These are phyloP conservation scores for Fusarium sp. DNA, from an alignment of 2,329 filamentous ascomycete species.

Conservation along the genomic window DNA sequence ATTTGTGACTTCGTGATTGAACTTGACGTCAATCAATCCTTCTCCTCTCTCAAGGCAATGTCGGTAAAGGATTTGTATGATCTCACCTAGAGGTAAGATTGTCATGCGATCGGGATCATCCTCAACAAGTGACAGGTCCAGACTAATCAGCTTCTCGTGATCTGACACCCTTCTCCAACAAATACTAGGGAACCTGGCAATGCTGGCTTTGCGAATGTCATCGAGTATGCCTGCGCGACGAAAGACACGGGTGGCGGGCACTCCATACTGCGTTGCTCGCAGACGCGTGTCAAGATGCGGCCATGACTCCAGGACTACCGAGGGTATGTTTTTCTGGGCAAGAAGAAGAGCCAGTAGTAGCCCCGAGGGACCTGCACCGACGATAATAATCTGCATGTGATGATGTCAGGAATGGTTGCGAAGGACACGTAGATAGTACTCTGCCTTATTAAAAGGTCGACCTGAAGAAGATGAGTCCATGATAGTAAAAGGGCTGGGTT, in stretches of 20 bases:
- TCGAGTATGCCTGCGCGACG: background rate
- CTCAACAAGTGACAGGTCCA: background rate
- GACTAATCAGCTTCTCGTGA: background rate
- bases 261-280: slow-evolving; percentile 1
- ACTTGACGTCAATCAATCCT: background rate
- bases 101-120: slow-evolving; percentile 9
- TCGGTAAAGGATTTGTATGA: background rate
- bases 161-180: slow-evolving; percentile 5
- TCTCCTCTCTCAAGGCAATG: background rate
- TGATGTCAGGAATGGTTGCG: background rate
- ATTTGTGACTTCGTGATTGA: background rate
- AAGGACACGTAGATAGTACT: rapidly evolving
- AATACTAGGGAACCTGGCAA: background rate
- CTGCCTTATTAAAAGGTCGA: background rate
- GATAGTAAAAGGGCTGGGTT: rapidly evolving
- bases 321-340: background rate
- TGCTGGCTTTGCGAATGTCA: background rate
- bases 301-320: background rate
- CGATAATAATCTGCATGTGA: background rate
- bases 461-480: background rate
- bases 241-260: background rate
- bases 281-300: background rate
- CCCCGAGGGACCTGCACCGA: background rate
- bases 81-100: background rate
- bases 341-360: background rate